Conservation (phyloP, 495 filamentous ascomycete species). For the Neurospora intermedia region DNA sequence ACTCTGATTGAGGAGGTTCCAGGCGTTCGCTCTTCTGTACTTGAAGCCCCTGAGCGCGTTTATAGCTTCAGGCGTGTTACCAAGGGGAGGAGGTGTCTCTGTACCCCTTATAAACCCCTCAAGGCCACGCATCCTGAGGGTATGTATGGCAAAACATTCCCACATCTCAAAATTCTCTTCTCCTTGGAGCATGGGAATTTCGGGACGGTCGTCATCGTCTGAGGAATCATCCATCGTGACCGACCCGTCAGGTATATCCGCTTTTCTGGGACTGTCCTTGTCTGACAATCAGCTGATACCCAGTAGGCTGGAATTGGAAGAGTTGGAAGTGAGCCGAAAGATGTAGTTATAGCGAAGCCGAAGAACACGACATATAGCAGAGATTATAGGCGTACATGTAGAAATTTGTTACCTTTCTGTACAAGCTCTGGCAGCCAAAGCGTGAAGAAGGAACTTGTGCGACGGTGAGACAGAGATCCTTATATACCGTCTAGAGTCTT, state of each 20-base stretch:
- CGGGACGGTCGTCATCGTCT: background rate
- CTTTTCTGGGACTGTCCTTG: background rate
- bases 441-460: background rate
- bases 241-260: background rate
- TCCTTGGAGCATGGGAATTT: background rate
- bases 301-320: background rate
- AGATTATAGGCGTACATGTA: background rate
- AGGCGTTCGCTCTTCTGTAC: background rate
- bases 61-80: background rate
- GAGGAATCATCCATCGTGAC: background rate
- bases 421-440: background rate
- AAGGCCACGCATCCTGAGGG: background rate
- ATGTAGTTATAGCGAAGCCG: background rate
- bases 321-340: background rate
- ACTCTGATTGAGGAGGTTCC: background rate
- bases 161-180: background rate
- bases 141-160: background rate
- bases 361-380: background rate
- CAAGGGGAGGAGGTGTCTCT: background rate
- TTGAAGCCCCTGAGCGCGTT: background rate
- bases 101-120: background rate
- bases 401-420: background rate
- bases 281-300: background rate
- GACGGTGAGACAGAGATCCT: background rate
- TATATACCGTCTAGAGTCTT: background rate